Percentiles rank a stretch among this genome's conserved stretches.
phyloP scores from a whole-genome alignment of 371 early-diverging fungal genomes.

The Chytridium lagenaria region DNA sequence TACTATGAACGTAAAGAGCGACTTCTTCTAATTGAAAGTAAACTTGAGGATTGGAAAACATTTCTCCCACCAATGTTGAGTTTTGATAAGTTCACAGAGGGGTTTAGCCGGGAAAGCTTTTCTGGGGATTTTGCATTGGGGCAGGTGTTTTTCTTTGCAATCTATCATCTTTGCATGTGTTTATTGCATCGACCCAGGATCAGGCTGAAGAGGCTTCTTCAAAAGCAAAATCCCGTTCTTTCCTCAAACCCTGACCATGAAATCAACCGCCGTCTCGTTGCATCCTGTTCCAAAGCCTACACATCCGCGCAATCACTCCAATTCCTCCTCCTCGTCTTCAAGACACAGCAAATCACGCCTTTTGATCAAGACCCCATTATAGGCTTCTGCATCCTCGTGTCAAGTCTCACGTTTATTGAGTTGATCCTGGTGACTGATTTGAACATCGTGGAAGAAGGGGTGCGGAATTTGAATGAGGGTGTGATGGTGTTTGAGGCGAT shows the following conservation, averaged over 20 bases:
- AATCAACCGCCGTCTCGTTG: conserved; percentile 7
- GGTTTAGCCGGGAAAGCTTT: neutral
- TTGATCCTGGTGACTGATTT: conserved; percentile 2
- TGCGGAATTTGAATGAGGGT: neutral
- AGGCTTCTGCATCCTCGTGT: conserved; percentile 3
- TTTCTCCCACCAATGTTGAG: neutral
- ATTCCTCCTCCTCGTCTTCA: neutral
- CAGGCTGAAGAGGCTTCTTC: neutral
- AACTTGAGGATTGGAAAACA: conserved; percentile 1
- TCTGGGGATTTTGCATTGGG: neutral
- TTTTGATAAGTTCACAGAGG: neutral
- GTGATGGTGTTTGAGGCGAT: neutral
- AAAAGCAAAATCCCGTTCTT: neutral
- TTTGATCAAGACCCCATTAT: conserved; percentile 1
- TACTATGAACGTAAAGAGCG: conserved; percentile 1
- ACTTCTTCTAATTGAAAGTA: neutral
- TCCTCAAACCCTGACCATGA: neutral
- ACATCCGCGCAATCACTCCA: neutral
- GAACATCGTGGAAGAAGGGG: neutral
- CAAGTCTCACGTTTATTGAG: neutral
- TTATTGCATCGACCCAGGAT: neutral
- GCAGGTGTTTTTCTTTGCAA: neutral
- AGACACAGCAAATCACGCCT: neutral
- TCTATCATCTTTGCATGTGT: conserved; percentile 7
- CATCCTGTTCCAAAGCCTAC: neutral